These are phyloP conservation scores for Hyphopichia burtonii DNA, from an alignment of 1,139 yeast species.

Conservation along the genomic window DNA sequence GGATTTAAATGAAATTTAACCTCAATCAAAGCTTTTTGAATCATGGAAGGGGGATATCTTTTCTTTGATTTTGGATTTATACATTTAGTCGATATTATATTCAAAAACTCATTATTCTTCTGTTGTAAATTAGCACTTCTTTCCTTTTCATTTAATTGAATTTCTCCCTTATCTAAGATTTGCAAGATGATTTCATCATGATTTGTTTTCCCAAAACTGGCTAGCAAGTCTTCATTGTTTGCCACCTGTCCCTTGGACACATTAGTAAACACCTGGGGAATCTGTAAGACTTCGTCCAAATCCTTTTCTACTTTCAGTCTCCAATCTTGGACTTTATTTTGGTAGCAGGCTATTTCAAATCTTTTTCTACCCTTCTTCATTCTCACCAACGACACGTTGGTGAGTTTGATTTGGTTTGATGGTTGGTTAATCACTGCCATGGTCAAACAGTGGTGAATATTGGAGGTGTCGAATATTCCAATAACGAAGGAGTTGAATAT, in stretches of 20 bases:
- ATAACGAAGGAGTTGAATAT: too few species aligned
- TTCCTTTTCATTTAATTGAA: conserved; percentile 92
- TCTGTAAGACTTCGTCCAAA: conserved; percentile 91
- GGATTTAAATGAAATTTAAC: conserved; percentile 78
- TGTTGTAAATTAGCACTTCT: conserved; percentile 74
- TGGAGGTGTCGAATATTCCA: too few species aligned
- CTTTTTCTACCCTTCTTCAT: conserved; percentile 88
- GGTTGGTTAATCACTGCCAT: conserved; percentile 83
- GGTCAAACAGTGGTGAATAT: not conserved
- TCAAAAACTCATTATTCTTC: conserved; percentile 79
- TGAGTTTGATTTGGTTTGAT: conserved; percentile 78
- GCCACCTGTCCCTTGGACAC: conserved; percentile 97
- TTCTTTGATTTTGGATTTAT: conserved; percentile 87
- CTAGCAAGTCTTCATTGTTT: conserved; percentile 74
- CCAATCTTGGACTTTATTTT: conserved; percentile 95
- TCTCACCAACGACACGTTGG: conserved; percentile 90
- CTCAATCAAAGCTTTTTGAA: conserved; percentile 81
- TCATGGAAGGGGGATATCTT: conserved; percentile 92
- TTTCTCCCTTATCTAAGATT: conserved; percentile 86
- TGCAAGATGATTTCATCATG: conserved; percentile 73
- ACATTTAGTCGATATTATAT: conserved; percentile 83
- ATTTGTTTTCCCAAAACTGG: conserved; percentile 74
- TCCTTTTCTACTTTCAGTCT: conserved; percentile 87
- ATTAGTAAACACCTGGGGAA: conserved; percentile 89
- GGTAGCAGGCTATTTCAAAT: conserved; percentile 95